Evolutionary conservation across 345 rosid genomes (phyloP).

Genomic region (Carallia brachiata): DNA sequence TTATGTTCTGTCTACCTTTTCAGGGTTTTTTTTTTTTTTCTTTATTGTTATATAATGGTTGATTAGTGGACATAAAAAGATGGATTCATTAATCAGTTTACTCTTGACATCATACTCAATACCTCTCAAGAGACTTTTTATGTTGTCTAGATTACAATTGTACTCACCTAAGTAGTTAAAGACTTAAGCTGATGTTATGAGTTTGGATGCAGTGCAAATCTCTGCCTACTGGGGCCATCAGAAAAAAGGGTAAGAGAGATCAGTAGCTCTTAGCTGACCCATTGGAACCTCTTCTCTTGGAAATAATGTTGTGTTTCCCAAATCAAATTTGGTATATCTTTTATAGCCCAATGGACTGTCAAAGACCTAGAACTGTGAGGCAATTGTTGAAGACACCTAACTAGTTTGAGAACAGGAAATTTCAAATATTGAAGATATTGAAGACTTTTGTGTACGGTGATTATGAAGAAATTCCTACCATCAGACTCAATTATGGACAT

Average conservation of each 20-base stretch:
- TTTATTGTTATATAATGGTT: too few species aligned
- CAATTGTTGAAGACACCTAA: too few species aligned
- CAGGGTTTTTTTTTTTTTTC: too few species aligned
- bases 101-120: background rate
- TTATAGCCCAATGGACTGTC: background rate
- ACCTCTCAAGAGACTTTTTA: background rate
- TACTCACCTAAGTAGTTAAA: background rate
- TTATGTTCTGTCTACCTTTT: too few species aligned
- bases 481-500: too few species aligned
- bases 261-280: background rate
- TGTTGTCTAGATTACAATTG: too few species aligned
- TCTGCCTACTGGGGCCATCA: slow-evolving; percentile 81
- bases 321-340: background rate
- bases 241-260: slow-evolving; percentile 46
- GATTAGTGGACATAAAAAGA: too few species aligned
- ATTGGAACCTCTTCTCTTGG: slow-evolving; percentile 14
- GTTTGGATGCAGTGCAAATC: slow-evolving; percentile 68
- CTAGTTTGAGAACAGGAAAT: background rate
- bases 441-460: slow-evolving; percentile 59
- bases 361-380: too few species aligned
- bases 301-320: background rate
- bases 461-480: slow-evolving; percentile 66
- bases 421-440: slow-evolving; percentile 58
- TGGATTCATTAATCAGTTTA: background rate
- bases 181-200: background rate